phyloP scores from a whole-genome alignment of 2,329 filamentous ascomycete species.

The Trichoderma sp. region DNA sequence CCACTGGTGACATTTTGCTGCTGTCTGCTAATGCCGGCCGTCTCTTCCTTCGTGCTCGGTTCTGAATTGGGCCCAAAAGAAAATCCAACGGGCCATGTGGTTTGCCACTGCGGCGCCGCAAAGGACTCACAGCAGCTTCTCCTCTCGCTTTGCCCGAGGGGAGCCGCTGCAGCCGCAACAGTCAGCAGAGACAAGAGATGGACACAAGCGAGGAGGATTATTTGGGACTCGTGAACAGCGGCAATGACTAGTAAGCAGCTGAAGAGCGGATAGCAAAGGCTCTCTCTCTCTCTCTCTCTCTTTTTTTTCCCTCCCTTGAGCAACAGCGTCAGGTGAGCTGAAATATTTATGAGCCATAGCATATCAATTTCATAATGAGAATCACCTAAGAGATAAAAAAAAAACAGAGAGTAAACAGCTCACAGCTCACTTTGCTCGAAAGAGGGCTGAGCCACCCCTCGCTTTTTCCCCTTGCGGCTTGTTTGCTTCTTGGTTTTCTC shows the following conservation, averaged over 20 bases:
- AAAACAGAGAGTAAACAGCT: not conserved
- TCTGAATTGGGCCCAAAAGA: not conserved
- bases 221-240: not conserved
- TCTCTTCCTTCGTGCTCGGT: not conserved
- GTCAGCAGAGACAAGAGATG: not conserved
- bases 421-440: not conserved
- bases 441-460: not conserved
- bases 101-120: slow-evolving; percentile 21
- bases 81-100: not conserved
- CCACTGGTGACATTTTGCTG: not conserved
- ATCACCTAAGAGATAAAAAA: not conserved
- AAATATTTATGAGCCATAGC: not conserved
- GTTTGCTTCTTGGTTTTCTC: not conserved
- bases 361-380: not conserved
- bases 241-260: not conserved
- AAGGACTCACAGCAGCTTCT: not conserved
- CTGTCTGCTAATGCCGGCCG: not conserved
- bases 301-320: not conserved
- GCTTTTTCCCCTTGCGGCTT: not conserved
- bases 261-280: slow-evolving; percentile 15
- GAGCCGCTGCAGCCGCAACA: slow-evolving; percentile 6
- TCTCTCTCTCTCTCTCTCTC: not conserved
- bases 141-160: not conserved
- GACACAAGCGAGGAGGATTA: not conserved
- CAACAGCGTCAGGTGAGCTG: slow-evolving; percentile 7